phyloP scores from a whole-genome alignment of 768 basidiomycete species.

The Hypholoma sublateritium region DNA sequence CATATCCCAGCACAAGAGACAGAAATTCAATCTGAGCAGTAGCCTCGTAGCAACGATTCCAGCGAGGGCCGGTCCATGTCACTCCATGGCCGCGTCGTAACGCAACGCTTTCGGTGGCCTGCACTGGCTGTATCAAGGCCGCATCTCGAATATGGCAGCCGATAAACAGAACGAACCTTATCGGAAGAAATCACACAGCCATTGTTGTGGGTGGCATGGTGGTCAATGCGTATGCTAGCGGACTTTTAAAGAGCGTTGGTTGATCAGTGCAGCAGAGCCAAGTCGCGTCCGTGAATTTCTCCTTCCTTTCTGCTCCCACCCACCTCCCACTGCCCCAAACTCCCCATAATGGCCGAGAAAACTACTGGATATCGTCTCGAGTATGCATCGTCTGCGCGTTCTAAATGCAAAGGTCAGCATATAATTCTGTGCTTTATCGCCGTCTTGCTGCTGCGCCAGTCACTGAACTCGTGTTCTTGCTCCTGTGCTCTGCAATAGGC shows the following conservation, averaged over 20 bases:
- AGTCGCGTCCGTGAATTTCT: constrained; percentile 34
- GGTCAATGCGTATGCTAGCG: constrained; percentile 47
- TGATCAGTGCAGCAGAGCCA: constrained; percentile 28
- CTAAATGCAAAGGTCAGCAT: constrained; percentile 76
- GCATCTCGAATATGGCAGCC: too few relatives aligned
- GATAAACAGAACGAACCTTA: constrained; percentile 26
- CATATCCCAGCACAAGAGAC: too few relatives aligned
- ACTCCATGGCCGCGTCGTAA: too few relatives aligned
- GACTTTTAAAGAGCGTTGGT: constrained; percentile 40
- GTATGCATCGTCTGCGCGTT: constrained; percentile 64
- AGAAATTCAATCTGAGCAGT: too few relatives aligned
- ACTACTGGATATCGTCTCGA: constrained; percentile 75
- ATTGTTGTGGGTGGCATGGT: constrained; percentile 25
- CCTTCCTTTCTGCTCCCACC: constrained; percentile 19
- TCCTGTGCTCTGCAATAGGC: constrained; percentile 42
- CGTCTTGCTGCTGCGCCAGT: constrained; percentile 3
- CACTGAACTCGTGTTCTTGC: background rate
- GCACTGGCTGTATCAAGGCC: too few relatives aligned
- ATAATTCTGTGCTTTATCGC: constrained; percentile 14
- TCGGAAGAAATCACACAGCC: constrained; percentile 16
- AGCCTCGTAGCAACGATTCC: too few relatives aligned
- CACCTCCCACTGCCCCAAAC: constrained; percentile 16
- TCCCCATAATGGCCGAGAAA: constrained; percentile 42
- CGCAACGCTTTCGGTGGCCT: too few relatives aligned
- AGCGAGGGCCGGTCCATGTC: too few relatives aligned